Percentiles rank a stretch among this genome's conserved stretches.
These are phyloP conservation scores for Phytophthora melonis DNA, from an alignment of 352 stramenopile genomes.

Conservation along the genomic window DNA sequence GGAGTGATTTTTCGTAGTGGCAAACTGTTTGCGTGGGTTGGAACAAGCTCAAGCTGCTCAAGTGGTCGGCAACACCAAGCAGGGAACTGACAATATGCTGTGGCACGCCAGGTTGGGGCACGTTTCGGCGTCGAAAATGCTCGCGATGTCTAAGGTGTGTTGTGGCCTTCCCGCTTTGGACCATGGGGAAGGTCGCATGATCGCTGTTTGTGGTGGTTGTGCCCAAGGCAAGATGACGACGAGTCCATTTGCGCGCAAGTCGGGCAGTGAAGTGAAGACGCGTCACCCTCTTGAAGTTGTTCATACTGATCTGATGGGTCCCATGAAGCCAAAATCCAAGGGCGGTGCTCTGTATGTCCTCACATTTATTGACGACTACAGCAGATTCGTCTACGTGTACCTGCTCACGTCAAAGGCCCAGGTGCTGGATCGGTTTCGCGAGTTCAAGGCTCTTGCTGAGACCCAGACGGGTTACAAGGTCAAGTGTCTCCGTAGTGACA, in stretches of 20 bases:
- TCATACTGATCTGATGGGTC: slow-evolving; percentile 32
- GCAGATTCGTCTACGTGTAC: slow-evolving; percentile 18
- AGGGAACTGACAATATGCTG: not conserved
- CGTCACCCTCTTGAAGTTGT: slow-evolving; percentile 11
- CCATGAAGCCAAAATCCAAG: slow-evolving; percentile 23
- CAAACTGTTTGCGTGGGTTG: not conserved
- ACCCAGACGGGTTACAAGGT: slow-evolving; percentile 14
- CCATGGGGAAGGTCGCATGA: not conserved
- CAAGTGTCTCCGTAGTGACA: slow-evolving; percentile 30
- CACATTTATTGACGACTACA: slow-evolving; percentile 31
- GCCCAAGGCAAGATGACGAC: slow-evolving; percentile 19
- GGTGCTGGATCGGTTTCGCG: slow-evolving; percentile 14
- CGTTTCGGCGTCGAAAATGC: not conserved
- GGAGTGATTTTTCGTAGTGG: not conserved
- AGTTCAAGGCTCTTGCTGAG: slow-evolving; percentile 18
- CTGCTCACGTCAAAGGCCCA: slow-evolving; percentile 22
- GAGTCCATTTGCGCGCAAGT: slow-evolving; percentile 13
- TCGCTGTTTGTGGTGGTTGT: slow-evolving; percentile 27
- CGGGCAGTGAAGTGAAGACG: slow-evolving; percentile 25
- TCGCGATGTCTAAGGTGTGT: not conserved
- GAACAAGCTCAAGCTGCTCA: not conserved
- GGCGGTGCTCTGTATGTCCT: slow-evolving; percentile 21
- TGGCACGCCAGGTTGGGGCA: slow-evolving; percentile 15
- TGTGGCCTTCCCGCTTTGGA: not conserved
- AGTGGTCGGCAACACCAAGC: not conserved